phyloP scores from a whole-genome alignment of 1,139 yeast genomes.

The Kluyveromyces sp. region DNA sequence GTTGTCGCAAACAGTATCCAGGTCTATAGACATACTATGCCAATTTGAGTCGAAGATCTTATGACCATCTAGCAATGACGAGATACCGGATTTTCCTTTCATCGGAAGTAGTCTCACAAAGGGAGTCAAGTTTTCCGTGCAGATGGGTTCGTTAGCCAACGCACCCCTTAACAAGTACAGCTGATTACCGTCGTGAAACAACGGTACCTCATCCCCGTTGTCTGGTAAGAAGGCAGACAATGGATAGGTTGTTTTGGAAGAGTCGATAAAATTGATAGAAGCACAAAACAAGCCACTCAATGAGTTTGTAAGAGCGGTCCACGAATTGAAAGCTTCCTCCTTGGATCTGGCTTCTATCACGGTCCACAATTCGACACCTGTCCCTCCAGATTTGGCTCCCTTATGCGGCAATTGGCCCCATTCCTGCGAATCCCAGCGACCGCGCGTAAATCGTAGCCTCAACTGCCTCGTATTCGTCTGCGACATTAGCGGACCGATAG shows the following conservation, averaged over 20 bases:
- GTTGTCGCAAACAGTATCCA: slow-evolving; percentile 50
- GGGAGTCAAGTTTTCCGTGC: slow-evolving; percentile 96
- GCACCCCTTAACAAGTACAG: slow-evolving; percentile 72
- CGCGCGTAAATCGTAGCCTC: slow-evolving; percentile 83
- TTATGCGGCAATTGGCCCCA: slow-evolving; percentile 80
- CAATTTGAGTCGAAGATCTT: slow-evolving; percentile 89
- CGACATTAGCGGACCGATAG: slow-evolving; percentile 71
- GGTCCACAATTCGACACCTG: slow-evolving; percentile 94
- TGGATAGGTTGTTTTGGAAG: slow-evolving; percentile 72
- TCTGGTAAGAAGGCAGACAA: slow-evolving; percentile 39
- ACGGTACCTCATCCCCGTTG: slow-evolving; percentile 20
- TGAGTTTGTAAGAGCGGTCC: slow-evolving; percentile 69
- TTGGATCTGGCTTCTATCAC: slow-evolving; percentile 58
- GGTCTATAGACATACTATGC: slow-evolving; percentile 90
- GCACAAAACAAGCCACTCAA: slow-evolving; percentile 94
- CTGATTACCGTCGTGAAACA: slow-evolving; percentile 28
- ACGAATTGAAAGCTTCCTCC: slow-evolving; percentile 51
- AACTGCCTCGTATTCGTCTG: slow-evolving; percentile 64
- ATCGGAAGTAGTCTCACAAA: slow-evolving; percentile 86
- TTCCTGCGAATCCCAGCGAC: slow-evolving; percentile 86
- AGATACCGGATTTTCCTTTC: slow-evolving; percentile 83
- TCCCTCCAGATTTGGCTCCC: slow-evolving; percentile 79
- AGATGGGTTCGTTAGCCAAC: slow-evolving; percentile 89
- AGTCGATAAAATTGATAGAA: slow-evolving; percentile 81
- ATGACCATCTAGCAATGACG: slow-evolving; percentile 88